phyloP scores from a whole-genome alignment of 164 flowering plant genomes.

The grape (Vitis vinifera) region ASM3070453v1 NC_081816.1:8856001-8856500 shows the following conservation, averaged over 20 bases:
- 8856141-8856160: constrained; percentile 57
- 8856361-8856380: constrained; percentile 72
- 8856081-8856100: constrained; percentile 82
- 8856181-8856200: constrained; percentile 62
- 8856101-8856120: constrained; percentile 71
- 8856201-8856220: constrained; percentile 98
- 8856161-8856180: constrained; percentile 52
- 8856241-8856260: constrained; percentile 88
- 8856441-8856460: constrained; percentile 75
- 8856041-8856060: constrained; percentile 75
- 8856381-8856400: constrained; percentile 58
- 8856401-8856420: constrained; percentile 90
- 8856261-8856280: constrained; percentile 80
- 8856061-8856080: constrained; percentile 69
- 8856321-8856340: constrained; percentile 90
- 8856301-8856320: constrained; percentile 80
- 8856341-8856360: constrained; percentile 83
- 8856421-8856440: constrained; percentile 78
- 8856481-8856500: constrained; percentile 70
- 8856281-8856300: constrained; percentile 69
- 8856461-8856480: constrained; percentile 76
- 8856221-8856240: constrained; percentile 94
- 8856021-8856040: constrained; percentile 96
- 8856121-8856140: constrained; percentile 47
- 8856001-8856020: constrained; percentile 73